phyloP scores from a whole-genome alignment of 495 filamentous ascomycete genomes.

The Aspergillus coremiiformis region DNA sequence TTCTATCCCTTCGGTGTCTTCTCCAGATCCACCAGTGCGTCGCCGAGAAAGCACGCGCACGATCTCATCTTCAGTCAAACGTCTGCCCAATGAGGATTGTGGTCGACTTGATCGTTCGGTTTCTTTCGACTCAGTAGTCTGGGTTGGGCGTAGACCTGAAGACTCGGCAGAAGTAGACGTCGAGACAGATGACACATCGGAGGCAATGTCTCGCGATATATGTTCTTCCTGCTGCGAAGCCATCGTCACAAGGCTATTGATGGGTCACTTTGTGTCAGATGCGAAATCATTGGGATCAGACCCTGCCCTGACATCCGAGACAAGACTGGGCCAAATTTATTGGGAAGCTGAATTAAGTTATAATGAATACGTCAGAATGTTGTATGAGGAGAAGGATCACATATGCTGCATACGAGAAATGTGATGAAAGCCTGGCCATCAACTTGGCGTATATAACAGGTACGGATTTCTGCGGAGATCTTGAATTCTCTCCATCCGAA shows the following conservation, averaged over 20 bases:
- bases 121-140: not conserved
- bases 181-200: not conserved
- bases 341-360: not conserved
- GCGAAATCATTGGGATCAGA: no score
- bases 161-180: not conserved
- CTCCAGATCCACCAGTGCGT: conserved; percentile 31
- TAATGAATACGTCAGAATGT: not conserved
- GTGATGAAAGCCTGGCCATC: not conserved
- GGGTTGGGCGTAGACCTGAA: not conserved
- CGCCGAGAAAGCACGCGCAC: conserved; percentile 44
- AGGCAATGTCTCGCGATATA: not conserved
- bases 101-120: not conserved
- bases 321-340: not conserved
- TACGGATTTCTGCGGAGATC: no score
- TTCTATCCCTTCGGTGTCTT: conserved; percentile 31
- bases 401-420: not conserved
- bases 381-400: not conserved
- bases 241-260: not conserved
- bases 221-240: not conserved
- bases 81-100: conserved; percentile 2
- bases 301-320: no score
- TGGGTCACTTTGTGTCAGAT: not conserved
- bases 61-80: conserved; percentile 43
- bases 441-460: not conserved
- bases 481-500: no score